phyloP scores from a whole-genome alignment of 768 basidiomycete genomes.

The Termitomyces sp. region DNA sequence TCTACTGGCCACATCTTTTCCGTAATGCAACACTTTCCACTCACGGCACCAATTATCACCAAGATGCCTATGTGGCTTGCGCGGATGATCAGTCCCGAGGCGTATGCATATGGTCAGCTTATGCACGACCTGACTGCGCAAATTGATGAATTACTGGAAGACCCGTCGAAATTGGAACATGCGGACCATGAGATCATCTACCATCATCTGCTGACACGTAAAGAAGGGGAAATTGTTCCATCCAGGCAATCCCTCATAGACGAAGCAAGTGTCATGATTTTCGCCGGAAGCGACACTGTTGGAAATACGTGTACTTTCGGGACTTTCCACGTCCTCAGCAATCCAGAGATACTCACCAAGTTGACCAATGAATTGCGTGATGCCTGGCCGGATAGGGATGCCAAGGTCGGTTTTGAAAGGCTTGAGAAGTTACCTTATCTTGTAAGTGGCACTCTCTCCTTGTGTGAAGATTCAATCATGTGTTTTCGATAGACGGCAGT shows the following conservation, averaged over 20 bases:
- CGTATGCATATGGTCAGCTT: slow-evolving; percentile 33
- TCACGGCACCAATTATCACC: slow-evolving; percentile 29
- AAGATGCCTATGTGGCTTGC: slow-evolving; percentile 33
- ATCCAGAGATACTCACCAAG: slow-evolving; percentile 26
- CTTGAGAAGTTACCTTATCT: not conserved
- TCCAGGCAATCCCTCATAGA: slow-evolving; percentile 34
- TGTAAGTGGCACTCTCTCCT: not conserved
- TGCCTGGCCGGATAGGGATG: slow-evolving; percentile 41
- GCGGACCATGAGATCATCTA: slow-evolving; percentile 37
- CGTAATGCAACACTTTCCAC: slow-evolving; percentile 37
- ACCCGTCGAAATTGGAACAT: slow-evolving; percentile 28
- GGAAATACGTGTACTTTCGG: slow-evolving; percentile 39
- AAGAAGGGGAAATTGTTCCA: slow-evolving; percentile 20
- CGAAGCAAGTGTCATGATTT: slow-evolving; percentile 34
- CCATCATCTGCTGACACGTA: slow-evolving; percentile 31
- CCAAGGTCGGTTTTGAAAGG: not conserved
- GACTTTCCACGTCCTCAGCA: slow-evolving; percentile 32
- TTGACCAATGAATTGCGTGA: slow-evolving; percentile 32
- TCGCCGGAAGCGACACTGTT: slow-evolving; percentile 46
- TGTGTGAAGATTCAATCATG: not conserved
- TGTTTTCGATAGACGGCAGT: not conserved
- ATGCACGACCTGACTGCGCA: slow-evolving; percentile 33
- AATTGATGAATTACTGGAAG: slow-evolving; percentile 33
- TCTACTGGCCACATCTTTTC: slow-evolving; percentile 35
- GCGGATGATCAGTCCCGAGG: slow-evolving; percentile 33